Evolutionary conservation across 1,139 yeast genomes (phyloP).

Genomic region (Pichia sp.): DNA sequence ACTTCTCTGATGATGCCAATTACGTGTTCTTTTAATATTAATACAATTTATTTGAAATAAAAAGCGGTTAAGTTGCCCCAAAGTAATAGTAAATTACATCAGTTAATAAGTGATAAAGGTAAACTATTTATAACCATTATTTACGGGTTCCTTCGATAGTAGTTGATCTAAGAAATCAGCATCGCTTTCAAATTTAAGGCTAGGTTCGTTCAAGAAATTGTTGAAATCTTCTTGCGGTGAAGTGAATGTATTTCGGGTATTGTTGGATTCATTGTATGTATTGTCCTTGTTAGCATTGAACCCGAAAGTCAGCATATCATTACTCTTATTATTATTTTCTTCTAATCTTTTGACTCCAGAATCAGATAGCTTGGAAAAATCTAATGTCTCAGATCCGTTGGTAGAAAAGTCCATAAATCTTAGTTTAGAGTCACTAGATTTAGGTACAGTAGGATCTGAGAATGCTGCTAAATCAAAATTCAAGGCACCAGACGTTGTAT

Average conservation of each 20-base stretch:
- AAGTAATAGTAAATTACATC: too few species aligned
- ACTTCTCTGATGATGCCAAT: too few species aligned
- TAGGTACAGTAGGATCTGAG: constrained; percentile 4
- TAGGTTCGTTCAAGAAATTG: constrained; percentile 6
- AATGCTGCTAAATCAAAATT: constrained; percentile 8
- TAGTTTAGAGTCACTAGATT: constrained; percentile 8
- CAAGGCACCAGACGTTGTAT: background rate
- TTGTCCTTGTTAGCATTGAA: background rate
- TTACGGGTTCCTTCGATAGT: constrained; percentile 3
- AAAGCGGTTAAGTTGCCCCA: too few species aligned
- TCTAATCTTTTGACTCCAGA: constrained; percentile 1
- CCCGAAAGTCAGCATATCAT: constrained; percentile 1
- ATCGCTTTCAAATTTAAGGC: constrained; percentile 10
- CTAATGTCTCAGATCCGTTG: constrained; percentile 8
- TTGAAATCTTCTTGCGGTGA: constrained; percentile 3
- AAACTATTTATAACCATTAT: constrained; percentile 1
- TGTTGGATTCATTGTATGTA: background rate
- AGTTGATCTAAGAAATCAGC: constrained; percentile 14
- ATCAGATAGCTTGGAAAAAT: constrained; percentile 10
- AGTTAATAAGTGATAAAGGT: too few species aligned
- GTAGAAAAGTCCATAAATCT: constrained; percentile 13
- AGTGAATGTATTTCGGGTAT: background rate
- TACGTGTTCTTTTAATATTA: too few species aligned
- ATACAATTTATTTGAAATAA: too few species aligned
- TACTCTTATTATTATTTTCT: background rate